Percentiles rank a stretch among this genome's conserved stretches.
Evolutionary conservation across 768 basidiomycete species (phyloP).

Genomic region (Suillus americanus): DNA sequence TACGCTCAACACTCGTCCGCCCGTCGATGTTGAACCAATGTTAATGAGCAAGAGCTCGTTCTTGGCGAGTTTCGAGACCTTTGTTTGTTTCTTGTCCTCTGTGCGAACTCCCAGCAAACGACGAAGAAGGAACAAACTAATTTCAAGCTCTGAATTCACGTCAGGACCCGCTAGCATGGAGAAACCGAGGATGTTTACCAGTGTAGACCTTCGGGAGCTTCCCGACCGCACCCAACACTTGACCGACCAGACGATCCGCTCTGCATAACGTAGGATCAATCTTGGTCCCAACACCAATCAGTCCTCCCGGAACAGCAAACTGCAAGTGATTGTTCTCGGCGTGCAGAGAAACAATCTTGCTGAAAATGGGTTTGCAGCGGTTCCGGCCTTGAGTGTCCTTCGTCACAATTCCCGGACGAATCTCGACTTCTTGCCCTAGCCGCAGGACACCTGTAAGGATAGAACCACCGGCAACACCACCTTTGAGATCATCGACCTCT

Average conservation of each 20-base stretch:
- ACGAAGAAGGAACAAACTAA: conserved; percentile 91
- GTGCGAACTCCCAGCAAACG: conserved; percentile 97
- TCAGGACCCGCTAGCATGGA: background rate
- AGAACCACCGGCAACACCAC: conserved; percentile 96
- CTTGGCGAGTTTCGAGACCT: conserved; percentile 88
- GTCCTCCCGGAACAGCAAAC: conserved; percentile 95
- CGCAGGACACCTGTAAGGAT: conserved; percentile 90
- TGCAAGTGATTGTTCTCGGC: conserved; percentile 94
- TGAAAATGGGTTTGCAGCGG: conserved; percentile 92
- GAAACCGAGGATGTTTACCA: conserved; percentile 40
- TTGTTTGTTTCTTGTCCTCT: conserved; percentile 98
- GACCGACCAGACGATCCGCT: conserved; percentile 95
- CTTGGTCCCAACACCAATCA: conserved; percentile 97
- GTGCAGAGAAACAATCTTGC: conserved; percentile 84
- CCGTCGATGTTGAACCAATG: conserved; percentile 96
- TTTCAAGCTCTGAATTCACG: conserved; percentile 69
- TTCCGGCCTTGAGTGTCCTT: conserved; percentile 90
- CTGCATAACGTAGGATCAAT: conserved; percentile 97
- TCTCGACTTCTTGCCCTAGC: conserved; percentile 93
- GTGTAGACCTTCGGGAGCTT: conserved; percentile 93
- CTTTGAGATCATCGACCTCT: conserved; percentile 95
- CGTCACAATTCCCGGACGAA: conserved; percentile 94
- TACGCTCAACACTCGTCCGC: conserved; percentile 90
- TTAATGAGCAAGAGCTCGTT: conserved; percentile 94
- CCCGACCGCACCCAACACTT: conserved; percentile 93